Conservation (phyloP, 495 filamentous ascomycete species). For the Aspergillus leporis region DNA sequence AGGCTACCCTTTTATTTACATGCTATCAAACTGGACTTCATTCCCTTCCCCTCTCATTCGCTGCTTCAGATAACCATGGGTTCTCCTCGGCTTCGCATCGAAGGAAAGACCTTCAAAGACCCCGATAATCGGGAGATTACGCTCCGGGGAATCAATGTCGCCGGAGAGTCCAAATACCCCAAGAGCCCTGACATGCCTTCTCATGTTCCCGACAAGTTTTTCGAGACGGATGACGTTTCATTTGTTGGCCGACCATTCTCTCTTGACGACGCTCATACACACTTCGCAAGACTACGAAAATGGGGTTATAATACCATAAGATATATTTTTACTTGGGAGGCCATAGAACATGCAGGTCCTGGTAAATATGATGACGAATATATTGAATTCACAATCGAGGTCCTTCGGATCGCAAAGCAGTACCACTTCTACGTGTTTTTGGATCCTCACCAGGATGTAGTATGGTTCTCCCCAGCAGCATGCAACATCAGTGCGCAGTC, state of each 20-base stretch:
- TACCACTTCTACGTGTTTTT: slow-evolving; percentile 97
- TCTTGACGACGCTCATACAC: slow-evolving; percentile 76
- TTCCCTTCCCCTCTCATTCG: background rate
- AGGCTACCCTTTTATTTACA: background rate
- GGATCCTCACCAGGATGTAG: slow-evolving; percentile 97
- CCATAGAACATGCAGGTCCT: slow-evolving; percentile 94
- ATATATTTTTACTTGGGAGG: slow-evolving; percentile 98
- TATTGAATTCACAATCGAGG: slow-evolving; percentile 83
- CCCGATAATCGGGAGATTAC: slow-evolving; percentile 66
- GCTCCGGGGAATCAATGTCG: slow-evolving; percentile 68
- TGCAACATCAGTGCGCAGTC: background rate
- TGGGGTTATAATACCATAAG: slow-evolving; percentile 95
- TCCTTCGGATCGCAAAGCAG: slow-evolving; percentile 78
- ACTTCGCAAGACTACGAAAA: slow-evolving; percentile 82
- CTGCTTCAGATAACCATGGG: slow-evolving; percentile 31
- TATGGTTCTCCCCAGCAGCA: slow-evolving; percentile 40
- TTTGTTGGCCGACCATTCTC: slow-evolving; percentile 86
- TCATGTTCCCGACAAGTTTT: slow-evolving; percentile 76
- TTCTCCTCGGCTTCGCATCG: slow-evolving; percentile 64
- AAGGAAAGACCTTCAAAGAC: slow-evolving; percentile 79
- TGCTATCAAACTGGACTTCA: background rate
- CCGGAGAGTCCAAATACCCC: slow-evolving; percentile 71
- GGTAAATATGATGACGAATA: slow-evolving; percentile 93
- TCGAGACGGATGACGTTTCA: slow-evolving; percentile 87
- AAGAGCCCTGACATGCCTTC: slow-evolving; percentile 78